These are phyloP conservation scores for Medakamo hakoo DNA, from an alignment of 139 green algal genomes.

Conservation along the genomic window DNA sequence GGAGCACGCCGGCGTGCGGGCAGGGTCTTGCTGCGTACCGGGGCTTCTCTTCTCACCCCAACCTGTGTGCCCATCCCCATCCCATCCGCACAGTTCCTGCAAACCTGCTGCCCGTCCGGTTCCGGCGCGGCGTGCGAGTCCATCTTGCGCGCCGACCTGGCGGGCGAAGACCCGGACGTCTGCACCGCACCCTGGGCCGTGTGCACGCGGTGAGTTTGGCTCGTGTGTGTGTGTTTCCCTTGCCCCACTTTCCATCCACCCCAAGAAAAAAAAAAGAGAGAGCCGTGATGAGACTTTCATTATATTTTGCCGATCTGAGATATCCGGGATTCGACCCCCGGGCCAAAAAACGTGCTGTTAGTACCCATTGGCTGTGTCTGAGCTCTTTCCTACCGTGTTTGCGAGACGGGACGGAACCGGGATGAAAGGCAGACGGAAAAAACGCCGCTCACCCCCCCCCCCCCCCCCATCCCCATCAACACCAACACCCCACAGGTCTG, in stretches of 20 bases:
- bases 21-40: no score
- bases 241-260: background rate
- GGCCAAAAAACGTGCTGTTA: background rate
- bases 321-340: no score
- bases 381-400: no score
- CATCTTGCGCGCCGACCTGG: background rate
- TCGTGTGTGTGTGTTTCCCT: background rate
- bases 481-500: no score
- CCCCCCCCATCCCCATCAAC: background rate
- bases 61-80: background rate
- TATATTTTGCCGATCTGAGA: background rate
- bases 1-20: no score
- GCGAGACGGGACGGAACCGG: background rate
- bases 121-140: background rate
- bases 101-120: background rate
- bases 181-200: background rate
- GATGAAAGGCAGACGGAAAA: background rate
- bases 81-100: background rate
- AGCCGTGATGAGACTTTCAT: background rate
- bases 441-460: background rate
- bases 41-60: no score
- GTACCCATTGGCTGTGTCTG: no score
- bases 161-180: background rate
- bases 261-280: no score
- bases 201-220: background rate